Base-by-base conservation (phyloP, 805 yeast species). In the Barnettozyma californica region DNA sequence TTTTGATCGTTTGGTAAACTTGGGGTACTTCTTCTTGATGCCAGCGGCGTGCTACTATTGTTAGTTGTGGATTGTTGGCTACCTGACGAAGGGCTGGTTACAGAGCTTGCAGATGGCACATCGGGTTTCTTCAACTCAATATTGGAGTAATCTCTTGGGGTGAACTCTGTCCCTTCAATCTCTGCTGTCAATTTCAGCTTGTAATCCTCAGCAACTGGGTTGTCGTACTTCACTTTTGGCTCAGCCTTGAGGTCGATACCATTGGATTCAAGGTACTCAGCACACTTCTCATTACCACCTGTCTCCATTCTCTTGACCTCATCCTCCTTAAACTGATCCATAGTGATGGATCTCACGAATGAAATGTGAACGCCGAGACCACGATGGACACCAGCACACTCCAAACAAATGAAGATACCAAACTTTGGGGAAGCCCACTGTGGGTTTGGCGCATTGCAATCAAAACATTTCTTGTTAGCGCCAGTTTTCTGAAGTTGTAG, bases 391-490 rank as follows among this genome's bases (percentile, higher is more conserved):
- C 99, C 99, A 18, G 99, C 99, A 73, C 99, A 94, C 65, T 94
- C 99, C 37, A 94, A 77, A 68, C 99, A 94, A 63, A 94, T 92
- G 68, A 91, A 94, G 52, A 94, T 87, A 51, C 99, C 99, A 69
- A 92, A 90, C 68, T 94, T 94, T 34, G 98, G 98, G 13, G 97
- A 89, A 2, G 98, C 97, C 99, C 99, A 94, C 67, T 94, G 99
- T 9, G 99, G 99, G 65, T 91, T 92, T 50, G 96, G 96, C 1
- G 97, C 95, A 35, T 73, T 76, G 68, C 99, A 94, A 66, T 94
- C 99, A 66, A 89, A 85, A 68, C 99, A 94, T 66, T 80, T 83
- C 70, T 85, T 89, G 73, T 90, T 89, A 13, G 74, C 84, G 25
- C 92, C 95, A 42, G 74, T 73, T 64, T 89, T 89, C 63, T 92